These are phyloP conservation scores for Galeopsis tetrahit DNA, from an alignment of 257 asterid species.

Conservation along the genomic window DNA sequence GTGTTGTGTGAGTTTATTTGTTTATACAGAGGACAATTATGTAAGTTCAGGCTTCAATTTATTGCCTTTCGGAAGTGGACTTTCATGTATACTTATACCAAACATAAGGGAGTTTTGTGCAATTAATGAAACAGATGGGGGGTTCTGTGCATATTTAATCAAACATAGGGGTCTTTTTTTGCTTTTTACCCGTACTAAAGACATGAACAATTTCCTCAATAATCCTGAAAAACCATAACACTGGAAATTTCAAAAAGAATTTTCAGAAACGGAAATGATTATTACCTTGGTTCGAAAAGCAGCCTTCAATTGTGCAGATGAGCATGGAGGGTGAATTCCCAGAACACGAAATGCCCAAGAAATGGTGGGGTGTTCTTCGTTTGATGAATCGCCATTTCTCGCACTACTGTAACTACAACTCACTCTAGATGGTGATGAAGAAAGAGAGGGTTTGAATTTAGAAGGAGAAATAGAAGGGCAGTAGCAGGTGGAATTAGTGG, in stretches of 20 bases:
- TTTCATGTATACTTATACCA: no score
- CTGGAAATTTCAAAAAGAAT: not conserved
- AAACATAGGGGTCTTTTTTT: no score
- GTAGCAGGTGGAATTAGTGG: constrained; percentile 12
- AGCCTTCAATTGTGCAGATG: constrained; percentile 68
- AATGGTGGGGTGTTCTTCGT: constrained; percentile 47
- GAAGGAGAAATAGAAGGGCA: constrained; percentile 29
- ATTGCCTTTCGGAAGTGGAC: no score
- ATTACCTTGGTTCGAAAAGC: constrained; percentile 85
- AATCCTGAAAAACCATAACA: constrained; percentile 5
- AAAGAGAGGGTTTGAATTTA: constrained; percentile 17
- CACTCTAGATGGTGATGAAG: constrained; percentile 37
- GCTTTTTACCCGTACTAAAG: not conserved
- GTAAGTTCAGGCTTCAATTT: no score
- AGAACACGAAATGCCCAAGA: constrained; percentile 69
- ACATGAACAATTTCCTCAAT: constrained; percentile 4
- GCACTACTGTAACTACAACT: constrained; percentile 40
- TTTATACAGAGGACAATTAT: no score
- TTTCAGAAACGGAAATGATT: not conserved
- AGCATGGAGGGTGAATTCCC: constrained; percentile 67
- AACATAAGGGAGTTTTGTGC: no score
- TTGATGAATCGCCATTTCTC: constrained; percentile 27
- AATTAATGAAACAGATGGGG: no score
- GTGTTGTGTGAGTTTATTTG: no score
- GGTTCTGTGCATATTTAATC: no score